phyloP scores from a whole-genome alignment of 345 rosid genomes.

The Brassica nigra region DNA sequence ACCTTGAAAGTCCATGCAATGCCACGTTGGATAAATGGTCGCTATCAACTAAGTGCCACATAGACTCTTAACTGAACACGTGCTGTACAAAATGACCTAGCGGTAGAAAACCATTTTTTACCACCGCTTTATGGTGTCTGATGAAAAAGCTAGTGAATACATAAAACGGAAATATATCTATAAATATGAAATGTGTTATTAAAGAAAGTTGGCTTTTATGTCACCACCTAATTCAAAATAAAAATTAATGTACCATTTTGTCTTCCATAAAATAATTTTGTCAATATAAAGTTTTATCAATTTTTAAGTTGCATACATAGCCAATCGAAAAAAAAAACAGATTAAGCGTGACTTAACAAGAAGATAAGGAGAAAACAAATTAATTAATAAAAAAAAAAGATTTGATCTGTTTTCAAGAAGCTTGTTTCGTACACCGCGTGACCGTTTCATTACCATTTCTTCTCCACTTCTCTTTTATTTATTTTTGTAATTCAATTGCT shows the following conservation, averaged over 20 bases:
- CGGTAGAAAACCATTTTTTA: neutral
- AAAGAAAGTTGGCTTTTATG: slow-evolving; percentile 5
- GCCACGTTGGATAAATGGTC: neutral
- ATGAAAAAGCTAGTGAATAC: neutral
- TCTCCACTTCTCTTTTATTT: neutral
- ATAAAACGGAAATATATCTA: neutral
- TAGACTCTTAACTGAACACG: neutral
- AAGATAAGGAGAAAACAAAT: neutral
- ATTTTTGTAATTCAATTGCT: neutral
- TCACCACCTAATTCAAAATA: neutral
- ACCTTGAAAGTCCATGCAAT: neutral
- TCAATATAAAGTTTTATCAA: neutral
- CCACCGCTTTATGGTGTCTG: neutral
- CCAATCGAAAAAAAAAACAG: neutral
- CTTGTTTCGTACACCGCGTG: slow-evolving; percentile 40
- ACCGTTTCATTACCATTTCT: slow-evolving; percentile 36
- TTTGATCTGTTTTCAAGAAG: slow-evolving; percentile 11
- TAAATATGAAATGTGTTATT: neutral
- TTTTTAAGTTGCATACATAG: neutral
- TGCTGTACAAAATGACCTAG: slow-evolving; percentile 17
- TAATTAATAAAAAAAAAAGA: neutral
- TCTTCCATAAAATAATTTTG: neutral
- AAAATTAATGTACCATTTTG: neutral
- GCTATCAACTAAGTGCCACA: slow-evolving; percentile 2
- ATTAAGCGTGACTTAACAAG: slow-evolving; percentile 16